Evolutionary conservation across 2,329 filamentous ascomycete species (phyloP).

Genomic region (Colletotrichum eleusines): DNA sequence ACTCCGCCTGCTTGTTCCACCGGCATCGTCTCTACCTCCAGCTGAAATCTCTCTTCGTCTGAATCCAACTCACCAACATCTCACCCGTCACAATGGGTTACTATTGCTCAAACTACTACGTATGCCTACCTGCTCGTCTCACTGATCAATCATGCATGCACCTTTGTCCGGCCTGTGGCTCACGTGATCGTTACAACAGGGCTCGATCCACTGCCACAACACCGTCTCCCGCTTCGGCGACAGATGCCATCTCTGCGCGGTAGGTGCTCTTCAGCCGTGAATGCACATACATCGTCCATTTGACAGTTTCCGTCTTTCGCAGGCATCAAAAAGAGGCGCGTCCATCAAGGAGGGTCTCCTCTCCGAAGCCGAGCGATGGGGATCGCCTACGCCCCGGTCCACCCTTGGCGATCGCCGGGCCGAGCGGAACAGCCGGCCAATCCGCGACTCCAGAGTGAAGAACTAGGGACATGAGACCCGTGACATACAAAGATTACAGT

Average conservation of each 20-base stretch:
- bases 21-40: not conserved
- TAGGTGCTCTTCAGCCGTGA: slow-evolving; percentile 29
- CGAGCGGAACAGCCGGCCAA: slow-evolving; percentile 35
- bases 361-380: slow-evolving; percentile 39
- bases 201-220: slow-evolving; percentile 50
- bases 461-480: slow-evolving; percentile 13
- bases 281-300: not conserved
- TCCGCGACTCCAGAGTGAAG: slow-evolving; percentile 37
- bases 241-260: slow-evolving; percentile 48
- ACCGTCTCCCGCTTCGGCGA: slow-evolving; percentile 48
- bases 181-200: slow-evolving; percentile 41
- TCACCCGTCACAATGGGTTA: slow-evolving; percentile 45
- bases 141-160: not conserved
- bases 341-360: slow-evolving; percentile 41
- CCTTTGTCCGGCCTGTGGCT: not conserved
- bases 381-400: slow-evolving; percentile 31
- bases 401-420: slow-evolving; percentile 37
- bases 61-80: not conserved
- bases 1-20: not conserved
- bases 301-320: not conserved
- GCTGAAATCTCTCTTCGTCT: slow-evolving; percentile 10
- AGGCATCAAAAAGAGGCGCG: slow-evolving; percentile 40
- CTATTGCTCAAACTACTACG: slow-evolving; percentile 52
- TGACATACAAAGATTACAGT: not conserved
- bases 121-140: too few species aligned